Conservation (phyloP, 768 basidiomycete genomes). For the Suillus americanus region DNA sequence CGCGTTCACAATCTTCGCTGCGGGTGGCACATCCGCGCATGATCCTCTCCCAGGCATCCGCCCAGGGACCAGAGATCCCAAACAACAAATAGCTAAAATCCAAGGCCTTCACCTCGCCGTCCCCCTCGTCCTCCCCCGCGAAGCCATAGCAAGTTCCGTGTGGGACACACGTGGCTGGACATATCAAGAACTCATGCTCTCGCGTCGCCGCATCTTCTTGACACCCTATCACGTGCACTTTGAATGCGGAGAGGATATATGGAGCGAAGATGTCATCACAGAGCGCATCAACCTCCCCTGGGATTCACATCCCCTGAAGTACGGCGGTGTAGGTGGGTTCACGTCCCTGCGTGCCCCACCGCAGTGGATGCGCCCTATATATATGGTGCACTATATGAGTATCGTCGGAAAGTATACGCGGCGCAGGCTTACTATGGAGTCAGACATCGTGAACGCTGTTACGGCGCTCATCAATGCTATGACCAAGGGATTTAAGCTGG, state of each 20-base stretch:
- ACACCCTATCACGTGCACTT: constrained; percentile 23
- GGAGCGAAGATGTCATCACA: constrained; percentile 23
- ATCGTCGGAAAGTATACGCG: background rate
- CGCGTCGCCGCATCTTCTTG: constrained; percentile 21
- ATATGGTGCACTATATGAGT: background rate
- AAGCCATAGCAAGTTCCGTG: constrained; percentile 6
- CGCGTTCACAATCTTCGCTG: constrained; percentile 8
- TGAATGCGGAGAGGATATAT: constrained; percentile 19
- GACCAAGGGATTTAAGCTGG: background rate
- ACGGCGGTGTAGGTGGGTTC: background rate
- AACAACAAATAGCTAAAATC: constrained; percentile 19
- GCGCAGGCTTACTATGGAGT: background rate
- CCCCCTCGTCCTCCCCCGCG: constrained; percentile 16
- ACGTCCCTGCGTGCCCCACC: background rate
- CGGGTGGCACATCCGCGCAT: background rate
- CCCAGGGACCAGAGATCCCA: constrained; percentile 13
- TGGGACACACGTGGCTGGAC: constrained; percentile 27
- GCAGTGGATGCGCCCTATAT: background rate
- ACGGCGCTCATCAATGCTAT: background rate
- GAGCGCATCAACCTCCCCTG: constrained; percentile 12
- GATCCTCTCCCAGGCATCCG: constrained; percentile 5
- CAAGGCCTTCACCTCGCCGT: constrained; percentile 22
- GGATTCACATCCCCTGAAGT: background rate
- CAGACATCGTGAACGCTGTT: background rate
- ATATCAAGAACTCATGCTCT: constrained; percentile 21